These are phyloP conservation scores for Myxozyma geophila DNA, from an alignment of 805 yeast genomes.

Conservation along the genomic window DNA sequence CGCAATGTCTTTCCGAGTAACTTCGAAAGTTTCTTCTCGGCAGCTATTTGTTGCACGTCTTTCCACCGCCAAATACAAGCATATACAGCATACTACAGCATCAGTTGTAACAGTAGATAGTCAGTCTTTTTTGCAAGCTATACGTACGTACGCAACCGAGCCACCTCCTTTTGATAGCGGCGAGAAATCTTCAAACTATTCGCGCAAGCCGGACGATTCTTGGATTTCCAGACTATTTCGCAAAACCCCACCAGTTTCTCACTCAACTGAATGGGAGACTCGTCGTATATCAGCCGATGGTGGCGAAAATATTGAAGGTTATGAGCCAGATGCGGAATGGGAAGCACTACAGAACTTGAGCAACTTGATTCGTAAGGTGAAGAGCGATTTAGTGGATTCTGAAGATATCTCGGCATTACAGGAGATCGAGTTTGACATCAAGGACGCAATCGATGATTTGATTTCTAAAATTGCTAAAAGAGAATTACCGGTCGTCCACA, in stretches of 20 bases:
- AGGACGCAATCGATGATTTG: slow-evolving; percentile 22
- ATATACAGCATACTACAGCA: too few relatives aligned
- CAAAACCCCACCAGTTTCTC: background rate
- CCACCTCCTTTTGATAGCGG: slow-evolving; percentile 18
- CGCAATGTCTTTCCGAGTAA: slow-evolving; percentile 5
- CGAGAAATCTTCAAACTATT: background rate
- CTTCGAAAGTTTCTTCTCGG: background rate
- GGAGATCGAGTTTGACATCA: slow-evolving; percentile 27
- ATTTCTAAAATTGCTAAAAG: slow-evolving; percentile 16
- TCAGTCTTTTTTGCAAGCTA: background rate
- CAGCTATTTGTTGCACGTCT: background rate
- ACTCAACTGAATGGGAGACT: slow-evolving; percentile 11
- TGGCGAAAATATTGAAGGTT: slow-evolving; percentile 9
- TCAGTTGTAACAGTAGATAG: too few relatives aligned
- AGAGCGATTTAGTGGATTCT: slow-evolving; percentile 13
- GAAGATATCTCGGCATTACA: background rate
- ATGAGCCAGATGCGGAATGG: slow-evolving; percentile 35
- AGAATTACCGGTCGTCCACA: slow-evolving; percentile 27
- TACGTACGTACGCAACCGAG: slow-evolving; percentile 12
- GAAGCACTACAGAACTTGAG: slow-evolving; percentile 31
- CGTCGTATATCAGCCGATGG: slow-evolving; percentile 2
- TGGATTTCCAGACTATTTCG: slow-evolving; percentile 5
- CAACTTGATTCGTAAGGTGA: slow-evolving; percentile 26
- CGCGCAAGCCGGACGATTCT: background rate
- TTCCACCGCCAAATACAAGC: background rate